Evolutionary conservation across 306 rosid genomes (phyloP), one percentile per base, ranked within the genome.

Genomic region (Citrullus amarus): DNA sequence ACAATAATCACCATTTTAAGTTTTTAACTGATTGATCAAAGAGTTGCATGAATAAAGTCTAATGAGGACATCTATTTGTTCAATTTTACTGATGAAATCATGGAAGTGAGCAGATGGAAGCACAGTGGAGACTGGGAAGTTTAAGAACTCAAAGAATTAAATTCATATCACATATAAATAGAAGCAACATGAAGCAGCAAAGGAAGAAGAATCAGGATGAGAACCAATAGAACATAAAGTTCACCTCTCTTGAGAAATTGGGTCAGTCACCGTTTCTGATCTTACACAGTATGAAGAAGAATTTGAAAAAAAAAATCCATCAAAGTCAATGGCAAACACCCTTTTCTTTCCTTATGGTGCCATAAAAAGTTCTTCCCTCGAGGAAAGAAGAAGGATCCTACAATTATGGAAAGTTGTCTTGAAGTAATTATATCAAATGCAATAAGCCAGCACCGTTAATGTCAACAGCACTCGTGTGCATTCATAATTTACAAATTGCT

Each of bases 401-500:
- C 39, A 46, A 46, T n/a, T 0, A 43, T 22, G 75, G 55, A 69
- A 22, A 13, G 57, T 25, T 70, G 57, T 2, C 58, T 46, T 44
- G 58, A 46, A 44, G 58, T 46, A 46, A 46, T 30, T 50, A 50
- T 72, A 30, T 30, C 60, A 16, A 16, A 30, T 72, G 9, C 9
- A 72, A 44, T 66, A 79, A 66, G 57, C 73, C 51, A 57, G 75
- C 75, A 10, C 54, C 76, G 44, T 12, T 22, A 13, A 15, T 46
- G 76, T 46, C 76, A 70, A 70, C 77, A 73, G 77, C 76, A 70
- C 20, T 46, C 76, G 57, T 70, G 76, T 46, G 38, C 76, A 4
- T 30, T 70, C 76, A 46, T 12, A 70, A 6, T 70, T 70, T 44
- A 70, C n/a, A 44, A 70, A 14, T 14, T 70, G 20, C 14, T 46